Base-by-base conservation (phyloP, 1,284 basidiomycete genomes). In the Heterobasidion irregulare region DNA sequence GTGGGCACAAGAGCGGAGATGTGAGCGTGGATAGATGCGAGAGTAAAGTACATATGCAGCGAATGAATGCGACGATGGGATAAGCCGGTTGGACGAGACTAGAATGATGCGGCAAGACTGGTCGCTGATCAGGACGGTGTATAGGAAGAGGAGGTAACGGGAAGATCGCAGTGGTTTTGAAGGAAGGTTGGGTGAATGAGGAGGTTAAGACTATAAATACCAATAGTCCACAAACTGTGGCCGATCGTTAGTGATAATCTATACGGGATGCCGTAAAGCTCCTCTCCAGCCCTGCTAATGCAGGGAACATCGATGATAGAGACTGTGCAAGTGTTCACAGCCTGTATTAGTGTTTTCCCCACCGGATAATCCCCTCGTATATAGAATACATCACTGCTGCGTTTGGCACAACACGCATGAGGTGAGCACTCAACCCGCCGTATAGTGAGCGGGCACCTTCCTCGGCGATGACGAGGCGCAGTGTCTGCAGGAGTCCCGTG, bases 321-420 rank as follows among this genome's bases (percentile, higher is more conserved):
- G 5, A 26, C 4, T 26, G 26, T 26, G 26, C 26, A 26, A 26
- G 26, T 26, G 26, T 26, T 6, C 18, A 32, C 41, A 10, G 46
- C 35, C 33, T 19, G 47, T 53, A 53, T 18, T 51, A 49, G 45
- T 53, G 33, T 5, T 50, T 46, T 15, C 72, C 72, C 82, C 82
- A 90, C n/a, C 81, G 75, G 35, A 91, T 72, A 32, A 83, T 71
- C 13, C 84, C 86, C 65, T 92, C 89, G 62, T 91, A 91, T 66
- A 92, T 89, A 57, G 82, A 85, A 72, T 89, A 99, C 94, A 98
- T 99, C 61, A 97, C 93, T 0, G 89, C 91, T 0, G 96, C 96
- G 63, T 99, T 99, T 3, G 96, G 96, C 1, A 98, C 92, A 53
- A 99, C 96, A 50, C 96, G 85, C 79, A 99, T 87, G 56, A 99